Base-by-base conservation (phyloP, 2,329 filamentous ascomycete species). In the Aspergillus sp. region DNA sequence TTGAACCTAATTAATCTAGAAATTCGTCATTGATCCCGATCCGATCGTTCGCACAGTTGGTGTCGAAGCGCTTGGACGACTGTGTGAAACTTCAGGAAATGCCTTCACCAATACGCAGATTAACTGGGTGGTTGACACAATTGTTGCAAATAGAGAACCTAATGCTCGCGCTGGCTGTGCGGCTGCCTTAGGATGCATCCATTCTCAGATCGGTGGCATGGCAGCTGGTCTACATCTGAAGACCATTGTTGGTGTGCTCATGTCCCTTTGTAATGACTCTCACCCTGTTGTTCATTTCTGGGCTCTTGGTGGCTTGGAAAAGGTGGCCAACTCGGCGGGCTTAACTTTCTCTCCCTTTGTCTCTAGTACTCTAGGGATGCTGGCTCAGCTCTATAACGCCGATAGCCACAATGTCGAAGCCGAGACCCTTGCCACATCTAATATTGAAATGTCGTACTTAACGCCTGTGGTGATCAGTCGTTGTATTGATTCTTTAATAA, bases 241-340 rank as follows among this genome's bases (percentile, higher is more conserved):
- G 78, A 97, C 92, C 1, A 97, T 99, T 50, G 84, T 97, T n/a
- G 90, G 93, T 17, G 96, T 99, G 40, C 79, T 99, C n/a, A 96
- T 98, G 89, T 98, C 95, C 7, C 82, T 99, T 9, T 93, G 92
- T 73, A 96, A 93, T 66, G 95, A 99, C 69, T 91, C 93, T 19
- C 95, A 99, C 71, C 93, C 95, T 0, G 88, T 90, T 0, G 95
- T 99, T 8, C 95, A 99, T 74, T 96, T 93, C 71, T 98, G 93
- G 92, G 93, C 96, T 3, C 80, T 99, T 45, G 92, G 97, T 71
- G 93, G 91, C 9, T 76, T 99, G 30, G 88, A 90, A 2, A 82
- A 90, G 52, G 92, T 96, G 12, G 90, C 93, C 3, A 93, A 97
- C 68, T 95, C 93, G 11, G 93, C 95, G 2, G 95, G 95, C 0